A percentile compares a stretch with the other conserved stretches of the same genome.
Evolutionary conservation across 352 stramenopile genomes (phyloP).

Genomic region (Pythium dissimile): DNA sequence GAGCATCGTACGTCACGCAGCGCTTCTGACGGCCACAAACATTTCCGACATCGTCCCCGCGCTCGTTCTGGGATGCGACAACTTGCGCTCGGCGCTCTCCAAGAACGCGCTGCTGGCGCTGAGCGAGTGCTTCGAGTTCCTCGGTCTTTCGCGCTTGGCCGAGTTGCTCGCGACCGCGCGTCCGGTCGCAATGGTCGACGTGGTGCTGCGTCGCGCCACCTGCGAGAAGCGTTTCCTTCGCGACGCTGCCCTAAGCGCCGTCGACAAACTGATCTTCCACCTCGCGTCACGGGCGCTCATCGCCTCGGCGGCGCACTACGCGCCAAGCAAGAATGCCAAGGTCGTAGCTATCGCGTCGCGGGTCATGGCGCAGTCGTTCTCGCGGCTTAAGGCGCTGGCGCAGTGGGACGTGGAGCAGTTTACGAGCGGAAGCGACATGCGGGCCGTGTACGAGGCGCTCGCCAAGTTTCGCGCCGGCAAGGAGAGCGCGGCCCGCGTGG

Average conservation of each 20-base stretch:
- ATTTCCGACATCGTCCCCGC: conserved; percentile 27
- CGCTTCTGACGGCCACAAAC: conserved; percentile 22
- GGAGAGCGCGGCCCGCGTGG: conserved; percentile 36
- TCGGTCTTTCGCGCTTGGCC: conserved; percentile 21
- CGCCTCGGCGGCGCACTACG: conserved; percentile 33
- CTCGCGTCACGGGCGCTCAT: conserved; percentile 44
- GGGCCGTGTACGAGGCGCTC: conserved; percentile 30
- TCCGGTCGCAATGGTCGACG: conserved; percentile 27
- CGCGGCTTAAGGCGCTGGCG: conserved; percentile 16
- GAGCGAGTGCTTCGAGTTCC: conserved; percentile 54
- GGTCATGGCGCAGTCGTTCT: conserved; percentile 35
- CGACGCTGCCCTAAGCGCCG: conserved; percentile 41
- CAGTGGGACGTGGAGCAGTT: conserved; percentile 7
- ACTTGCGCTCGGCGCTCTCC: conserved; percentile 60
- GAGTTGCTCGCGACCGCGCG: conserved; percentile 1
- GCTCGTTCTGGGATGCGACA: conserved; percentile 46
- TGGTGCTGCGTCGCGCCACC: conserved; percentile 51
- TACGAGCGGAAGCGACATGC: conserved; percentile 2
- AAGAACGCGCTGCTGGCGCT: conserved; percentile 68
- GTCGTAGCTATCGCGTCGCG: conserved; percentile 44
- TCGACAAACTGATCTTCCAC: conserved; percentile 36
- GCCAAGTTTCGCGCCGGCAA: conserved; percentile 46
- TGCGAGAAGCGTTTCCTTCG: conserved; percentile 78
- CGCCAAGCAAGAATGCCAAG: conserved; percentile 57
- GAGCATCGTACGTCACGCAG: conserved; percentile 49